These are phyloP conservation scores for Combretum micranthum DNA, from an alignment of 345 rosid species.

Conservation along the genomic window DNA sequence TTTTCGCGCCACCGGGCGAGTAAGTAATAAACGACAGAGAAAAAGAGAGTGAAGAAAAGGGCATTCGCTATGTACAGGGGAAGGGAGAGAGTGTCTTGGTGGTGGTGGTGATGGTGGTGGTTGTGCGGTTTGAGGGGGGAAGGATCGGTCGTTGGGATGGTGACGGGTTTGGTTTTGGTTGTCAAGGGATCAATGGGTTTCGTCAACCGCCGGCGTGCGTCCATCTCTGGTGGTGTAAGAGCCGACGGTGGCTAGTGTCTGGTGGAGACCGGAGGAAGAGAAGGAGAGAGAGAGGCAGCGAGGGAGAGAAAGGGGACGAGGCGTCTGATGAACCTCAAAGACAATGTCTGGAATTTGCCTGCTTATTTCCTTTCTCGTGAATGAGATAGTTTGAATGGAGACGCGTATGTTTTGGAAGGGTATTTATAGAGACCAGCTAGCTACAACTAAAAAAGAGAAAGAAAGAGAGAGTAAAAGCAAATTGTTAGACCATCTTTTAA, in stretches of 20 bases:
- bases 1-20: conserved; percentile 70
- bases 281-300: neutral
- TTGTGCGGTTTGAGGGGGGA: neutral
- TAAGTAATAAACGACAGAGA: conserved; percentile 54
- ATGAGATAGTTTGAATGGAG: neutral
- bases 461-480: no score
- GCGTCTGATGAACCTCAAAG: no score
- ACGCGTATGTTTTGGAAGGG: neutral
- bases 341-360: no score
- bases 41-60: conserved; percentile 56
- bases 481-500: no score
- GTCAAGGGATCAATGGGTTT: neutral
- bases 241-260: neutral
- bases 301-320: neutral
- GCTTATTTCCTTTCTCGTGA: neutral
- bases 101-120: conserved; percentile 2
- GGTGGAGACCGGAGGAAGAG: neutral
- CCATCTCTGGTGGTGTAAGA: conserved; percentile 8
- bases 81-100: conserved; percentile 39
- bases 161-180: neutral
- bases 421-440: neutral
- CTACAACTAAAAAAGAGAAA: no score
- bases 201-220: conserved; percentile 9
- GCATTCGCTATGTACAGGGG: conserved; percentile 50
- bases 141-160: neutral